These are phyloP conservation scores for Fraxinus americana DNA, from an alignment of 257 asterid genomes.

Conservation along the genomic window DNA sequence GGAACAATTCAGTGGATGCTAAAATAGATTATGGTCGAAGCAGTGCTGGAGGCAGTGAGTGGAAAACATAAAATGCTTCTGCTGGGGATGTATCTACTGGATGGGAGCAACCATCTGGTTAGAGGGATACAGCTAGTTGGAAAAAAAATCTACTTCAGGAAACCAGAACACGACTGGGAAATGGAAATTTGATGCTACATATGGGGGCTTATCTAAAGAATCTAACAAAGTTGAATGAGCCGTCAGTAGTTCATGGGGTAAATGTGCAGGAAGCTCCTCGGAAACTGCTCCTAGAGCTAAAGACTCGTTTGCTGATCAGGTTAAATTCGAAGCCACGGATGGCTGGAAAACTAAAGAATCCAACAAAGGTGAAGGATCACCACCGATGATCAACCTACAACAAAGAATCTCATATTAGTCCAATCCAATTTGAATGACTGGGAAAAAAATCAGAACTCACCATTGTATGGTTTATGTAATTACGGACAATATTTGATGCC, in stretches of 20 bases:
- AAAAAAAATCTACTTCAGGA: too few relatives aligned
- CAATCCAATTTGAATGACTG: constrained; percentile 11
- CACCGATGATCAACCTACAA: constrained; percentile 96
- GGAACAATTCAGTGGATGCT: not conserved
- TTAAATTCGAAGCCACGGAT: constrained; percentile 19
- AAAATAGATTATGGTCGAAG: constrained; percentile 23
- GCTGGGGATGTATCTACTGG: too few relatives aligned
- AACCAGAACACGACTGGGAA: constrained; percentile 23
- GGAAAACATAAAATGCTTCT: too few relatives aligned
- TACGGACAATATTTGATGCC: too few relatives aligned
- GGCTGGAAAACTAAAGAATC: constrained; percentile 18
- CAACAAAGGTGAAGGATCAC: constrained; percentile 44
- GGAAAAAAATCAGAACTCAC: constrained; percentile 42
- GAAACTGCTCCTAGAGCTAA: constrained; percentile 33
- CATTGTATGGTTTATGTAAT: constrained; percentile 95
- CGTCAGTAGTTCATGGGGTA: constrained; percentile 33
- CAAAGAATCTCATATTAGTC: constrained; percentile 22
- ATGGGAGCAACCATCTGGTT: too few relatives aligned
- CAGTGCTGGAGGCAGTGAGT: constrained; percentile 26
- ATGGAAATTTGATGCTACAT: constrained; percentile 8
- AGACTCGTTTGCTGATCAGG: constrained; percentile 31
- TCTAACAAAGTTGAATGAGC: constrained; percentile 24
- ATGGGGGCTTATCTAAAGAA: constrained; percentile 18
- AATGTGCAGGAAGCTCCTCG: constrained; percentile 46
- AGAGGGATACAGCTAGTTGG: too few relatives aligned